A percentile compares a stretch with the other conserved stretches of the same genome.
Evolutionary conservation across 192 early-diverging fungal species (phyloP).

Genomic region (Entophlyctis helioformis): DNA sequence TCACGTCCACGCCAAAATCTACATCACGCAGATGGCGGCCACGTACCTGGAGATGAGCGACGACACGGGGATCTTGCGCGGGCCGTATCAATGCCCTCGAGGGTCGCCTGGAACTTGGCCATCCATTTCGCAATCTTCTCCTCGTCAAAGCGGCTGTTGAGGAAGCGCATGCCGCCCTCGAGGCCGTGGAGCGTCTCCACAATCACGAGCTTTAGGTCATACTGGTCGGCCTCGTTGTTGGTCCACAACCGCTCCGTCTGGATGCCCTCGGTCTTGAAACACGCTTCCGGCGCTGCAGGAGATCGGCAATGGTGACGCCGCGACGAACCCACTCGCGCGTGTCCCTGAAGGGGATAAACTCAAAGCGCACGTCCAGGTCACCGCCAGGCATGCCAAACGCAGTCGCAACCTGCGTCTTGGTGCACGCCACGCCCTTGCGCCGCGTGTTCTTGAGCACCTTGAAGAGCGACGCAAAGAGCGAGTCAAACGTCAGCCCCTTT

Average conservation of each 20-base stretch:
- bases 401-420: slow-evolving; percentile 6
- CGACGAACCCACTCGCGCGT: slow-evolving; percentile 10
- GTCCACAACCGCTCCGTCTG: slow-evolving; percentile 20
- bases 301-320: slow-evolving; percentile 15
- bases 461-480: slow-evolving; percentile 12
- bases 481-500: slow-evolving; percentile 31
- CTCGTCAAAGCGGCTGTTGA: slow-evolving; percentile 21
- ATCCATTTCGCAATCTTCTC: slow-evolving; percentile 35
- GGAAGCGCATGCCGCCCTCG: slow-evolving; percentile 23
- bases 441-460: slow-evolving; percentile 11
- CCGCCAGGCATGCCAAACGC: slow-evolving; percentile 1
- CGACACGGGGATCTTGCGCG: slow-evolving; percentile 24
- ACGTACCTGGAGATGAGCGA: slow-evolving; percentile 35
- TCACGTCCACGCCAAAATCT: background rate
- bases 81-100: slow-evolving; percentile 30
- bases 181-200: slow-evolving; percentile 24
- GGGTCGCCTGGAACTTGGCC: slow-evolving; percentile 26
- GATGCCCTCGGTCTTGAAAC: background rate
- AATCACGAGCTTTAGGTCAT: slow-evolving; percentile 28
- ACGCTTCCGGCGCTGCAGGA: slow-evolving; percentile 6
- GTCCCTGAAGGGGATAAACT: slow-evolving; percentile 25
- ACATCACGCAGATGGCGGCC: background rate
- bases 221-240: slow-evolving; percentile 11
- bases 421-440: slow-evolving; percentile 16
- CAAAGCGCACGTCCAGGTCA: slow-evolving; percentile 28